Percentiles rank a stretch among this genome's conserved stretches.
Evolutionary conservation across 805 yeast genomes (phyloP).

Genomic region (Teunomyces barrocoloradensis): DNA sequence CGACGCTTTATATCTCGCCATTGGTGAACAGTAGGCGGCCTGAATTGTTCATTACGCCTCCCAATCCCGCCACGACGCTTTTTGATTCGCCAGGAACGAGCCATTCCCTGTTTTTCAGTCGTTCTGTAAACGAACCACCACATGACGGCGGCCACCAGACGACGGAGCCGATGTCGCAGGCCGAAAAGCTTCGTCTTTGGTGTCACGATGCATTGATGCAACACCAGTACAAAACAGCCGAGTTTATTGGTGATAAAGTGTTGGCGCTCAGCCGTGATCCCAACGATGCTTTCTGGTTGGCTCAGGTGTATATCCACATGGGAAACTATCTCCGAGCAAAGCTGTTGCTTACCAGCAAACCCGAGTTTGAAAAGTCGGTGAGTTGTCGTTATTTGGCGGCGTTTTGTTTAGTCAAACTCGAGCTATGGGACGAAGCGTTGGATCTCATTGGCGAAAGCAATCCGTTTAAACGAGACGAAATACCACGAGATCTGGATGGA

Average conservation of each 20-base stretch:
- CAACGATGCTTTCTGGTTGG: slow-evolving; percentile 94
- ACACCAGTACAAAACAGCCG: slow-evolving; percentile 88
- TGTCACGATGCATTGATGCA: slow-evolving; percentile 90
- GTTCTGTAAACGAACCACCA: slow-evolving; percentile 15
- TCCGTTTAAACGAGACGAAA: slow-evolving; percentile 55
- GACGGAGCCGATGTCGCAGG: slow-evolving; percentile 60
- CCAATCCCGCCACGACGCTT: slow-evolving; percentile 43
- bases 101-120: slow-evolving; percentile 39
- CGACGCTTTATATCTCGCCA: slow-evolving; percentile 74
- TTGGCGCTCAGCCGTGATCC: slow-evolving; percentile 80
- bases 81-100: slow-evolving; percentile 43
- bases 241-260: slow-evolving; percentile 87
- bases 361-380: slow-evolving; percentile 56
- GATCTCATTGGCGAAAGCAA: slow-evolving; percentile 80
- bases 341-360: slow-evolving; percentile 56
- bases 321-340: slow-evolving; percentile 81
- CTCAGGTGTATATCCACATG: slow-evolving; percentile 77
- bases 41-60: slow-evolving; percentile 47
- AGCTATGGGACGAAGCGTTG: slow-evolving; percentile 83
- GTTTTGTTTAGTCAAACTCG: slow-evolving; percentile 66
- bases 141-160: neutral
- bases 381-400: slow-evolving; percentile 82
- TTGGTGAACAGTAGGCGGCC: slow-evolving; percentile 44
- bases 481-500: slow-evolving; percentile 59
- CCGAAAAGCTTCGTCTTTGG: slow-evolving; percentile 86